phyloP scores from a whole-genome alignment of 2,329 filamentous ascomycete species.

The Didymella glomerata region DNA sequence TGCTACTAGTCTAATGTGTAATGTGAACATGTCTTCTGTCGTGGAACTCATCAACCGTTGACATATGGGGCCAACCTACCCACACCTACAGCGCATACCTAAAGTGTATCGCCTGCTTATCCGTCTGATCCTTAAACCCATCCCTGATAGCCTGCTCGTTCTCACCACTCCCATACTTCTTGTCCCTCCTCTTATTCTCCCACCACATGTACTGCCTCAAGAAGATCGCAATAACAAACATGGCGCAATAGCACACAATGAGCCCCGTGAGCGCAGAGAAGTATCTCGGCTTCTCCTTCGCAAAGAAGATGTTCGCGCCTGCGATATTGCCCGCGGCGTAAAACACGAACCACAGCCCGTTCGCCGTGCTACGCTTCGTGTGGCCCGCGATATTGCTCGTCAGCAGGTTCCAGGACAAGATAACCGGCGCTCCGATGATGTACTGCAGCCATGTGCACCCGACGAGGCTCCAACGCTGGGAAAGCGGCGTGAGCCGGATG shows the following conservation, averaged over 20 bases:
- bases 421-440: conserved; percentile 60
- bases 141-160: conserved; percentile 44
- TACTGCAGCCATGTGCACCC: conserved; percentile 64
- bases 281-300: conserved; percentile 56
- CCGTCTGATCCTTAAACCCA: conserved; percentile 49
- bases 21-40: too few species aligned
- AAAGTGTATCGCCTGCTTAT: conserved; percentile 45
- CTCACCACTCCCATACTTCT: conserved; percentile 37
- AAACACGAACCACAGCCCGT: conserved; percentile 60
- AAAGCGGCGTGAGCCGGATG: conserved; percentile 58
- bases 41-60: not conserved
- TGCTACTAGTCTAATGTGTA: too few species aligned
- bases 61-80: not conserved
- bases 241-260: conserved; percentile 55
- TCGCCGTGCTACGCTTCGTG: conserved; percentile 61
- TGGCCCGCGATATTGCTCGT: conserved; percentile 57
- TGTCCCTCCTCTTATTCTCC: conserved; percentile 46
- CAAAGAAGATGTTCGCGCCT: conserved; percentile 59
- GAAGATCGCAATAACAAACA: conserved; percentile 47
- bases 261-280: conserved; percentile 56
- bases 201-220: conserved; percentile 44
- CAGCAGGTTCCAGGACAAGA: conserved; percentile 62
- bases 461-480: conserved; percentile 59
- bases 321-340: conserved; percentile 61
- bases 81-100: conserved; percentile 44